These are phyloP conservation scores for Vanderwaltozyma polyspora DNA, from an alignment of 805 yeast species.

Conservation along the genomic window DNA sequence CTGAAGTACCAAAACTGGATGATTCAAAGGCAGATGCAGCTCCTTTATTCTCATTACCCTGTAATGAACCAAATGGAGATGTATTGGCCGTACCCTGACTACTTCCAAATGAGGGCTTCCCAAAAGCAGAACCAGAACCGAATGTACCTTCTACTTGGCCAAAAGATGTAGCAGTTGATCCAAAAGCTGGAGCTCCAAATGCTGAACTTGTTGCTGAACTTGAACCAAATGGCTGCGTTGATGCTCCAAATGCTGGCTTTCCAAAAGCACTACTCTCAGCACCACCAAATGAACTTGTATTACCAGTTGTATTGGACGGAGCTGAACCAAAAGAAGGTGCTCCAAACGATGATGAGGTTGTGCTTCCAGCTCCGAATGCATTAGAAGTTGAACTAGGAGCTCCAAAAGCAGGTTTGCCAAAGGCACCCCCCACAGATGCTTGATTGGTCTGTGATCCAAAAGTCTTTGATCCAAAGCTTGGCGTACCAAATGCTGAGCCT, in stretches of 20 bases:
- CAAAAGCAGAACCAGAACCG: conserved; percentile 7
- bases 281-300: conserved; percentile 9
- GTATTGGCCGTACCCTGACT: not conserved
- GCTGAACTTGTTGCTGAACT: conserved; percentile 11
- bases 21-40: conserved; percentile 13
- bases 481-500: conserved; percentile 15
- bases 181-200: conserved; percentile 15
- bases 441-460: not conserved
- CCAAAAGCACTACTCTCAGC: not conserved
- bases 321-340: conserved; percentile 10
- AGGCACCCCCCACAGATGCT: no score
- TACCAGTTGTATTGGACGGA: conserved; percentile 4
- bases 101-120: conserved; percentile 13
- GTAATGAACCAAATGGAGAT: conserved; percentile 10
- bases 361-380: not conserved
- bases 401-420: not conserved
- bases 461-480: conserved; percentile 8
- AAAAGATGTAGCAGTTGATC: conserved; percentile 3
- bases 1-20: conserved; percentile 16
- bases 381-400: not conserved
- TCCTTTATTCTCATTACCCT: no score
- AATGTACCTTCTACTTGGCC: no score
- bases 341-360: no score
- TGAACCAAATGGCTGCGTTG: no score
- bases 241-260: no score